Base-by-base conservation (phyloP, 192 early-diverging fungal species). In the Coemansia sp. region DNA sequence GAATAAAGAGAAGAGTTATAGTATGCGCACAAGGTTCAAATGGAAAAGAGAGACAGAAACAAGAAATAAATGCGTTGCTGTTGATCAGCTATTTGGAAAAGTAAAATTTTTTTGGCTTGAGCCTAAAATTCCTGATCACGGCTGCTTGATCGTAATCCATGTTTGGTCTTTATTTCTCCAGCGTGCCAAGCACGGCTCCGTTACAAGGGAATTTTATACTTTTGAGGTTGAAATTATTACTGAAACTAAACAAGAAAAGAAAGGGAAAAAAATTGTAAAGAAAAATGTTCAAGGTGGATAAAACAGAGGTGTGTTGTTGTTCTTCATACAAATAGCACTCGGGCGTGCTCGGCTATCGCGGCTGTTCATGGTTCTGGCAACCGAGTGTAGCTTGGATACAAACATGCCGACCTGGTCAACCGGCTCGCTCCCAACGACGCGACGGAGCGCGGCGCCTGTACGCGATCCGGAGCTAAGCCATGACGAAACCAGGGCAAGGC, bases 401-500 rank as follows among this genome's bases (percentile, higher is more conserved):
- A 83, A 62, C 15, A 57, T 52, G 9, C 67, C 11, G 56, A 83
- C 80, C 48, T 75, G 64, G 64, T 83, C 80, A 2, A 83, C 80
- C 12, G 75, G 69, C 17, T 71, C 72, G 55, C 64, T 55, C 39
- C 80, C 80, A 34, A 61, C 72, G 34, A 83, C 80, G 32, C 80
- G 75, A n/a, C 80, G 60, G 59, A 83, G 37, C 22, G 80, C 80
- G 32, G 48, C 58, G 11, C 68, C 75, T 14, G 72, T 83, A 48
- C 70, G 75, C 45, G 80, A 62, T n/a, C 80, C 75, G 36, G 66
- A 52, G 38, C 64, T 61, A 36, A 83, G 75, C 80, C 80, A 83
- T 4, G 70, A 63, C 2, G 75, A 69, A 4, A 83, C 53, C 2
- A 68, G 51, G 7, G 51, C 71, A 22, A 83, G 80, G 38, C 80